Conservation (phyloP, 202 grass and related monocot genomes). For the Digitaria exilis region DNA sequence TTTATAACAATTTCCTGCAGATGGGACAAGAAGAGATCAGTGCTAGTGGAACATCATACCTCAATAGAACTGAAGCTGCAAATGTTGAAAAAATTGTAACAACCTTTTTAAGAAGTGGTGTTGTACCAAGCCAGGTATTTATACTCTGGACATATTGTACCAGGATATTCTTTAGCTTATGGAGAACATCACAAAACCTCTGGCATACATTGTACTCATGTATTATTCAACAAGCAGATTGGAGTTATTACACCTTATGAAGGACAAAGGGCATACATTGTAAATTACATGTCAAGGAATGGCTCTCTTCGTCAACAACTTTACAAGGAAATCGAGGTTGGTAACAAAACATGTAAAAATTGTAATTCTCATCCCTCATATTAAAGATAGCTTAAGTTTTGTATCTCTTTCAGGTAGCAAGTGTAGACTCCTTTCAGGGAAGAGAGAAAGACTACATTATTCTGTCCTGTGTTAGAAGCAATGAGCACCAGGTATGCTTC, state of each 20-base stretch:
- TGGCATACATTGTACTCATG: slow-evolving; percentile 8
- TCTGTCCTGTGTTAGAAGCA: slow-evolving; percentile 97
- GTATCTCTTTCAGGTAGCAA: slow-evolving; percentile 77
- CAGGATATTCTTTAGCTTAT: slow-evolving; percentile 7
- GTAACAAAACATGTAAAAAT: neutral
- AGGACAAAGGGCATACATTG: slow-evolving; percentile 99
- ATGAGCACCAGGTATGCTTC: slow-evolving; percentile 86
- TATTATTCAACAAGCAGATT: slow-evolving; percentile 58
- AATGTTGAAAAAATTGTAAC: slow-evolving; percentile 99
- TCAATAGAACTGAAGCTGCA: slow-evolving; percentile 99
- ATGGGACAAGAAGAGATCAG: slow-evolving; percentile 99
- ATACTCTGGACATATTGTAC: slow-evolving; percentile 1
- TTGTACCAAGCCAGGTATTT: slow-evolving; percentile 94
- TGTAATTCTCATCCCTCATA: neutral
- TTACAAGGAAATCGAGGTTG: slow-evolving; percentile 99
- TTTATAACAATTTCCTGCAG: slow-evolving; percentile 52
- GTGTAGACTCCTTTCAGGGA: slow-evolving; percentile 98
- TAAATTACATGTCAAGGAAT: slow-evolving; percentile 99
- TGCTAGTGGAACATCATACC: slow-evolving; percentile 95
- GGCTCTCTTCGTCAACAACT: slow-evolving; percentile 96
- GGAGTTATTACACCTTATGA: slow-evolving; percentile 99
- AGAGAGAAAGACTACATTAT: slow-evolving; percentile 99
- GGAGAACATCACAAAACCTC: slow-evolving; percentile 6
- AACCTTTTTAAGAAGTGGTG: slow-evolving; percentile 95
- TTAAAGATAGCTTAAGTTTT: slow-evolving; percentile 25